These are phyloP conservation scores for Saccharomyces hybrid DNA, from an alignment of 1,139 yeast species.

Conservation along the genomic window DNA sequence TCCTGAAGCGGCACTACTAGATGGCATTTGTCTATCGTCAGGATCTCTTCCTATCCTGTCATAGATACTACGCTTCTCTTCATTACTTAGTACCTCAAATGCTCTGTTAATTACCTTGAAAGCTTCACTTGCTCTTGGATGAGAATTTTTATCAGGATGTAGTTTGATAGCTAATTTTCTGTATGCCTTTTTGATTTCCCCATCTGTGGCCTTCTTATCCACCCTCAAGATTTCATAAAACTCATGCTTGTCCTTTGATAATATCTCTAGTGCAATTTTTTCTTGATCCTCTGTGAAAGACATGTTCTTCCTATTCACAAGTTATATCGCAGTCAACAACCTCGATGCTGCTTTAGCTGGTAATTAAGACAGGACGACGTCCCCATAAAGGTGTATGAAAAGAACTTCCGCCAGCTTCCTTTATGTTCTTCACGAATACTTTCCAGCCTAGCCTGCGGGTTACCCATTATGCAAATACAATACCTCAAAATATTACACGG, in stretches of 20 bases:
- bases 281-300: constrained; percentile 53
- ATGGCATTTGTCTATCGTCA: constrained; percentile 53
- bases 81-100: constrained; percentile 84
- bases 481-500: neutral
- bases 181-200: constrained; percentile 83
- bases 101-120: constrained; percentile 82
- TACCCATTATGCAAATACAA: neutral
- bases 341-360: neutral
- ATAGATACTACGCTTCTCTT: constrained; percentile 63
- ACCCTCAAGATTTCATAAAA: constrained; percentile 78
- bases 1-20: constrained; percentile 25
- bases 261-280: constrained; percentile 50
- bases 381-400: neutral
- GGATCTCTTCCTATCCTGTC: constrained; percentile 94
- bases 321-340: neutral
- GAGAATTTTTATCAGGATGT: constrained; percentile 96
- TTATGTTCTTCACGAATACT: neutral
- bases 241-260: constrained; percentile 52
- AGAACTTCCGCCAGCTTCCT: neutral
- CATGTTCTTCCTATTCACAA: neutral
- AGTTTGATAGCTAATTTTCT: constrained; percentile 81
- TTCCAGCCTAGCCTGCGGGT: neutral
- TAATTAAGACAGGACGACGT: neutral
- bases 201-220: constrained; percentile 57
- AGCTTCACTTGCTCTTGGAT: constrained; percentile 94